Percentiles rank a stretch among this genome's conserved stretches.
These are phyloP conservation scores for Thelephora aurantiotincta DNA, from an alignment of 768 basidiomycete genomes.

Conservation along the genomic window DNA sequence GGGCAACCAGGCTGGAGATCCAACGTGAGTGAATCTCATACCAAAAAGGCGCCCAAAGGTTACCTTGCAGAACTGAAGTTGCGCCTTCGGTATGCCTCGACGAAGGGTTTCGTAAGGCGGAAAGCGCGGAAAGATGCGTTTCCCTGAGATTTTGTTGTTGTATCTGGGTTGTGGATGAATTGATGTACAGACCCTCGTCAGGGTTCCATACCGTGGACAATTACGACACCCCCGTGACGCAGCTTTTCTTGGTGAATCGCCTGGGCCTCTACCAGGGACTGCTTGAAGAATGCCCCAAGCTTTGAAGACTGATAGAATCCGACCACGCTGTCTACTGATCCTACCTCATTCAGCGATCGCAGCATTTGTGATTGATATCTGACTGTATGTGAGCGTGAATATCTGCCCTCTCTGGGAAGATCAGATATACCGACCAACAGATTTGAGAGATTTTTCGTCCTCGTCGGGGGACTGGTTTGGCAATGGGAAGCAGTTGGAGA, in stretches of 20 bases:
- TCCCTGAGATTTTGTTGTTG: conserved; percentile 65
- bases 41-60: conserved; percentile 9
- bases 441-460: conserved; percentile 70
- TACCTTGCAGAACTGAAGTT: conserved; percentile 83
- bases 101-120: conserved; percentile 63
- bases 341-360: conserved; percentile 79
- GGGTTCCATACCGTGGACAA: conserved; percentile 57
- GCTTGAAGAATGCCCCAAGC: conserved; percentile 76
- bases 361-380: conserved; percentile 81
- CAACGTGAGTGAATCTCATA: not conserved
- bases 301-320: conserved; percentile 90
- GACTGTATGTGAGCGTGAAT: conserved; percentile 22
- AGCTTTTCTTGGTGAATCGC: conserved; percentile 77
- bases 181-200: not conserved
- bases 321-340: conserved; percentile 81
- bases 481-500: conserved; percentile 83
- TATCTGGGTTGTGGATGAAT: conserved; percentile 30
- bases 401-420: not conserved
- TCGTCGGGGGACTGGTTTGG: conserved; percentile 63
- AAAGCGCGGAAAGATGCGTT: conserved; percentile 86
- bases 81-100: conserved; percentile 67
- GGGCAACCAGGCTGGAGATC: conserved; percentile 50
- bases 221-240: conserved; percentile 72
- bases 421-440: conserved; percentile 38
- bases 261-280: conserved; percentile 68